Evolutionary conservation across 2,329 filamentous ascomycete species (phyloP).

Genomic region (Pleoardoris graminearum): DNA sequence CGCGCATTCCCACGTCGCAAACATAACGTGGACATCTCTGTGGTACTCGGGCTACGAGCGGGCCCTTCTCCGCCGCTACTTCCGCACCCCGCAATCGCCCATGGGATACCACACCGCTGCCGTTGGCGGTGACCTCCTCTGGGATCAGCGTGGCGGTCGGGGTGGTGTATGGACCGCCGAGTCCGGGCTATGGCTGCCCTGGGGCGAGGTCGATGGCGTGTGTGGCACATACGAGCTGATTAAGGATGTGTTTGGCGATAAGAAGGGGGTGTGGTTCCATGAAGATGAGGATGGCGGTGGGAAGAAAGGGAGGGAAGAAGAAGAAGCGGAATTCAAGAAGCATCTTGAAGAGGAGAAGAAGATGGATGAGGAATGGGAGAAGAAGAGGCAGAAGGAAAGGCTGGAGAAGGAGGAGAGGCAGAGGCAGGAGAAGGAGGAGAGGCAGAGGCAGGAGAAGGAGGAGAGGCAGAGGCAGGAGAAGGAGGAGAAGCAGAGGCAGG

Average conservation of each 20-base stretch:
- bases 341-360: constrained; percentile 17
- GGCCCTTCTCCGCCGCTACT: constrained; percentile 54
- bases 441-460: constrained; percentile 9
- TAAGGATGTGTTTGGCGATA: constrained; percentile 54
- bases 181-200: constrained; percentile 52
- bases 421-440: constrained; percentile 17
- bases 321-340: constrained; percentile 16
- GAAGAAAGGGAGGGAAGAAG: constrained; percentile 18
- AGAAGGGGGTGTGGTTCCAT: constrained; percentile 47
- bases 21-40: constrained; percentile 49
- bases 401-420: constrained; percentile 12
- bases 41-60: constrained; percentile 56
- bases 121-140: constrained; percentile 52
- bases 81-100: constrained; percentile 50
- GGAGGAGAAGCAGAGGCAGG: constrained; percentile 16
- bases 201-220: constrained; percentile 50
- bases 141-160: constrained; percentile 56
- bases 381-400: constrained; percentile 27
- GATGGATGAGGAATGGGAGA: constrained; percentile 16
- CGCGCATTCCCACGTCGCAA: constrained; percentile 33
- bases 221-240: constrained; percentile 42
- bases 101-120: constrained; percentile 50
- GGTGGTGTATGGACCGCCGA: constrained; percentile 59
- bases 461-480: constrained; percentile 6
- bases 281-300: constrained; percentile 26